Evolutionary conservation across 495 filamentous ascomycete genomes (phyloP), one percentile per base, ranked within the genome.

Genomic region (Annulohypoxylon nitens): DNA sequence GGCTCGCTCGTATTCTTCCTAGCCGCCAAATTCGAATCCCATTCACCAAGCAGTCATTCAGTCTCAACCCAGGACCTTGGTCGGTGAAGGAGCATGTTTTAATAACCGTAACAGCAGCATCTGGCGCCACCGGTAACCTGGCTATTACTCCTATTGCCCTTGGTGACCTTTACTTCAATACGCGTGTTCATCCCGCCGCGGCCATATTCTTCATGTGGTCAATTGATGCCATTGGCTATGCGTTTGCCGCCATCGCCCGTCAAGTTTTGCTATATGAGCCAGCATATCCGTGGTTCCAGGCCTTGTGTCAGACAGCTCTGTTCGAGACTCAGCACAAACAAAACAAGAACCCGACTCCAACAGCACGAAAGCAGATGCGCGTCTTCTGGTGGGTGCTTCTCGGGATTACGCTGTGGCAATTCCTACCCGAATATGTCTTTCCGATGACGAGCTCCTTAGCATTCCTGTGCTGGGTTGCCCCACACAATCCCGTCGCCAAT

Each of bases 401-500:
- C 1, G 87, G 81, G 9, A 81, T 87, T 74, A 86, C 83, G 0
- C 65, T 88, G 1, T 89, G 87, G 87, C 86, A 89, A 61, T 89
- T 89, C 64, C 78, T 89, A 1, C 87, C 87, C 3, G 87, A 89
- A 67, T 88, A 85, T 51, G 82, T 85, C 12, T 89, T 89, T 67
- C 87, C 86, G 0, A 85, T 88, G 64, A 75, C 86, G 11, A 84
- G 82, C n/a, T 89, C 87, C 0, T 78, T 89, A 10, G 86, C 87
- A 2, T 88, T 88, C 58, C 81, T 89, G n/a, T 89, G 87, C 78
- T 88, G 87, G 87, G 86, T 89, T 12, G 87, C 87, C 6, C 87
- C 87, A 7, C 80, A 81, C 16, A 88, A 87, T 68, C 75, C 81
- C 6, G 80, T 86, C 2, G 87, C 86, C 72, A 89, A 89, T 73